A percentile compares a stretch with the other conserved stretches of the same genome.
Evolutionary conservation across 768 basidiomycete genomes (phyloP).

Genomic region (Mycena indigotica): DNA sequence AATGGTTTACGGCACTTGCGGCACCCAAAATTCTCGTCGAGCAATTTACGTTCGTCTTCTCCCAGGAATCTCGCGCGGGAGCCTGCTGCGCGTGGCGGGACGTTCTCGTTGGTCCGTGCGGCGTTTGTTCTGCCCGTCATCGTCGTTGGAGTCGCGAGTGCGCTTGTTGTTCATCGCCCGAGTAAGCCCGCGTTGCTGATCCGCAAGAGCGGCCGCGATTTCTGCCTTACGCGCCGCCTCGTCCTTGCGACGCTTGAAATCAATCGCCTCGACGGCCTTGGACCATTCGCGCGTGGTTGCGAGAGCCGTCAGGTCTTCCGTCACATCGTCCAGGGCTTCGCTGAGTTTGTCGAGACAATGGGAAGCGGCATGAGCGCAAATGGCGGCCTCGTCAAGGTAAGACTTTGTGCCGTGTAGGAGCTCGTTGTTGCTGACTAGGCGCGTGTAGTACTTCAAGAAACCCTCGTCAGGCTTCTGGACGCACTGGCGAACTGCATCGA

Average conservation of each 20-base stretch:
- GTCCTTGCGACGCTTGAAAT: background rate
- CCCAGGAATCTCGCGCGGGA: background rate
- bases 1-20: background rate
- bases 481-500: background rate
- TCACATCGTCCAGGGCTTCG: background rate
- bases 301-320: background rate
- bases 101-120: background rate
- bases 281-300: background rate
- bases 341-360: background rate
- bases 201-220: background rate
- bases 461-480: background rate
- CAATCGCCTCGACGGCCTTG: background rate
- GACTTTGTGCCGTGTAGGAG: background rate
- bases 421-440: background rate
- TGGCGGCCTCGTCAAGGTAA: background rate
- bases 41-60: background rate
- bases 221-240: background rate
- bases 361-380: background rate
- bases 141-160: background rate
- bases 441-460: background rate
- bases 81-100: background rate
- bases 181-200: too few relatives aligned
- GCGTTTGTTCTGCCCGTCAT: background rate
- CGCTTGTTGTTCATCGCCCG: background rate
- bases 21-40: background rate